A percentile compares a stretch with the other conserved stretches of the same genome.
Conservation (phyloP, 2,329 filamentous ascomycete genomes). For the Magnaporthales sp. region DNA sequence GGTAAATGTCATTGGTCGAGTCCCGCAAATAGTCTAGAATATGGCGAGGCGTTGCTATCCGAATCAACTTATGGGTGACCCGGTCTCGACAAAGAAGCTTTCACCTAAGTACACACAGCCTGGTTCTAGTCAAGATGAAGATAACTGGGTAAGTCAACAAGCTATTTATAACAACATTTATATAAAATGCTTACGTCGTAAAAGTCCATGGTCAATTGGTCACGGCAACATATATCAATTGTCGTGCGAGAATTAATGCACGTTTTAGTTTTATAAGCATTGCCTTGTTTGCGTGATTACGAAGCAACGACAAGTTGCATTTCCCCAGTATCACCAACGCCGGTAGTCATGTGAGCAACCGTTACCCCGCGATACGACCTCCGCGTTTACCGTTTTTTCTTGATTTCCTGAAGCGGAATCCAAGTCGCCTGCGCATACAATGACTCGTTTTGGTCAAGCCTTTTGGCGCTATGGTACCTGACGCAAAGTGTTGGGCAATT, state of each 20-base stretch:
- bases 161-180: neutral
- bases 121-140: neutral
- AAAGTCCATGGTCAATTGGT: neutral
- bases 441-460: neutral
- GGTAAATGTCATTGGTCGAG: neutral
- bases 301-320: neutral
- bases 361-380: neutral
- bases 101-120: too few species aligned
- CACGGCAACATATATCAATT: neutral
- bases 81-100: neutral
- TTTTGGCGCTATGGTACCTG: neutral
- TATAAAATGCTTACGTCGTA: neutral
- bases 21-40: too few species aligned
- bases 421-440: neutral
- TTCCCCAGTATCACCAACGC: neutral
- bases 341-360: neutral
- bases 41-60: neutral
- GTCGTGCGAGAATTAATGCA: neutral
- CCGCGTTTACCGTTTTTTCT: neutral
- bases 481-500: too few species aligned
- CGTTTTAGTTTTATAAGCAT: too few species aligned
- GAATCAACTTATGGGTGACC: neutral
- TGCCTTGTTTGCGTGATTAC: neutral
- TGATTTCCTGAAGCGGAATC: neutral
- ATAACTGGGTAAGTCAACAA: neutral